Percentiles rank a stretch among this genome's conserved stretches.
Conservation (phyloP, 2,329 filamentous ascomycete genomes). For the Aspergillus amoenus region DNA sequence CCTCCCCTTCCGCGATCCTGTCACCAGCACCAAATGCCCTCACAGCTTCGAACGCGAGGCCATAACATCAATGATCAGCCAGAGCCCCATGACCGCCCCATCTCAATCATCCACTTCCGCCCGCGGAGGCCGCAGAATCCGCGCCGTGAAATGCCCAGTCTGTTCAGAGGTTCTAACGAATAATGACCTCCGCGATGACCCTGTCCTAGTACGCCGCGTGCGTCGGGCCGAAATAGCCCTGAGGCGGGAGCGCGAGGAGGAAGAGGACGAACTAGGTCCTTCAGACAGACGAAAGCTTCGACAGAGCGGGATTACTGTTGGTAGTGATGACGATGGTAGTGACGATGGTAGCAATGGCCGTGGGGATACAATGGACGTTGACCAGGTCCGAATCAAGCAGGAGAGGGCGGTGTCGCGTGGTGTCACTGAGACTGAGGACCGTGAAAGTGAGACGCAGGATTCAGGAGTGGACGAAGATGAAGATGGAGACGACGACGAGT, state of each 20-base stretch:
- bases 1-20: conserved; percentile 45
- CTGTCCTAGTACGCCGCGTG: conserved; percentile 40
- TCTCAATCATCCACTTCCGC: conserved; percentile 18
- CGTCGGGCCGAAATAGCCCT: conserved; percentile 31
- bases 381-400: conserved; percentile 18
- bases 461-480: neutral
- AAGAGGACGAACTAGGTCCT: conserved; percentile 22
- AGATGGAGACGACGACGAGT: neutral
- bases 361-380: neutral
- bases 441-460: neutral
- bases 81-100: conserved; percentile 28
- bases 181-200: conserved; percentile 41
- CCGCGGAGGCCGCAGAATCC: conserved; percentile 20
- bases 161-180: conserved; percentile 39
- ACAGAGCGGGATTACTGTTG: conserved; percentile 30
- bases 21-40: conserved; percentile 50
- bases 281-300: conserved; percentile 13
- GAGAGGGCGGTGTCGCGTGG: conserved; percentile 15
- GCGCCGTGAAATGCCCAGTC: conserved; percentile 42
- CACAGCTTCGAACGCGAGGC: conserved; percentile 51
- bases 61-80: conserved; percentile 45
- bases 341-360: neutral
- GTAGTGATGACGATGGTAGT: conserved; percentile 23
- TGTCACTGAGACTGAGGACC: neutral
- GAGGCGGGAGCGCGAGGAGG: conserved; percentile 32